phyloP scores from a whole-genome alignment of 768 basidiomycete genomes.

The Termitomyces sp. region DNA sequence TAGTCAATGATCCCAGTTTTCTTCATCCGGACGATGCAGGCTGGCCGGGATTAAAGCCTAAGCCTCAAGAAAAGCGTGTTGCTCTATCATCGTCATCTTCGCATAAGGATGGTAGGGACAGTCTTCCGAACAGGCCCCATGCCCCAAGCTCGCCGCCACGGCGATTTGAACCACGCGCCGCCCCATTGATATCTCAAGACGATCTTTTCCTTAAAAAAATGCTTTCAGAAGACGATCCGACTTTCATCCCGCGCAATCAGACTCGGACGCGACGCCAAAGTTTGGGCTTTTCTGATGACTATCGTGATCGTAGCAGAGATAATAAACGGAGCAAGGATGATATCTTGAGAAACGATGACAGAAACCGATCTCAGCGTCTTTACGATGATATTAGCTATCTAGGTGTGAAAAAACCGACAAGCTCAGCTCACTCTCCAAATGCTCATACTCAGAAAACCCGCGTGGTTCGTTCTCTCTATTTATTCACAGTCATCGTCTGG shows the following conservation, averaged over 20 bases:
- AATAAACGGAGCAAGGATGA: conserved; percentile 6
- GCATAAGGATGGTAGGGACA: not conserved
- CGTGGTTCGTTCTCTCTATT: conserved; percentile 1
- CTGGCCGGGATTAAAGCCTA: conserved; percentile 29
- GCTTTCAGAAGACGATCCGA: conserved; percentile 20
- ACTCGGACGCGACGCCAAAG: conserved; percentile 4
- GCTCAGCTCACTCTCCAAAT: not conserved
- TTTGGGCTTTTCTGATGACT: conserved; percentile 3
- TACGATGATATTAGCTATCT: conserved; percentile 10
- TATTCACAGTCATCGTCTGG: not conserved
- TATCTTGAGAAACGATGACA: conserved; percentile 1
- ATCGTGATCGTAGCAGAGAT: conserved; percentile 7
- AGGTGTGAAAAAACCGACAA: conserved; percentile 10
- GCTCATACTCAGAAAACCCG: not conserved
- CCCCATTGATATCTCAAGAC: conserved; percentile 38
- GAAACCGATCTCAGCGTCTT: conserved; percentile 7
- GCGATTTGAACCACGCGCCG: conserved; percentile 22
- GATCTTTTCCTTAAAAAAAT: conserved; percentile 38
- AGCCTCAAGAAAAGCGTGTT: conserved; percentile 12
- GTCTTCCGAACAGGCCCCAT: conserved; percentile 3
- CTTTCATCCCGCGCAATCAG: not conserved
- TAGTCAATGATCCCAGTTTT: conserved; percentile 25
- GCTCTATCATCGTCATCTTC: conserved; percentile 1
- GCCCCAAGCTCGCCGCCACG: conserved; percentile 3
- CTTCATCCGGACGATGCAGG: conserved; percentile 48